Evolutionary conservation across 352 stramenopile genomes (phyloP), one percentile per base, ranked within the genome.

Genomic region (Globisporangium camurandrum): DNA sequence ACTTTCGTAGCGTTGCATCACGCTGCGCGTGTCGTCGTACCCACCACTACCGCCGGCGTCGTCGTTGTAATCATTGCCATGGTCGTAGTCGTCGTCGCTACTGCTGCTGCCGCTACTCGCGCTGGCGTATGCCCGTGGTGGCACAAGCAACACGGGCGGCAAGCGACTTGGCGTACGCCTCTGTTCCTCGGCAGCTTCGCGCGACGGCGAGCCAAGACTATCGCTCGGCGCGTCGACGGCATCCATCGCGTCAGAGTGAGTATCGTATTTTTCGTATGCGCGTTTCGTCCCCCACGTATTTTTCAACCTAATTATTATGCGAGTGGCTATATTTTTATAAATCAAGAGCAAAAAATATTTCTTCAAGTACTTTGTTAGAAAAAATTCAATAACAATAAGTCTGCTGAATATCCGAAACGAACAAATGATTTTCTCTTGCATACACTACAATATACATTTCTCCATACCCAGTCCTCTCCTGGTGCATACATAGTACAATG

Each of bases 101-200:
- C 41, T 33, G 41, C 43, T 37, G 45, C 55, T 34, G 44, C 31
- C 14, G 46, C 51, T 27, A 40, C 48, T 40, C n/a, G 28, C 49
- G 24, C 51, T 74, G 46, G 62, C 67, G 49, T 71, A 71, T 2
- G 59, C 47, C 17, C 49, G 52, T 12, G 62, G 46, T 3, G 65
- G 51, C 36, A 71, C 28, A 9, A 74, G 43, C 20, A 57, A 19
- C 51, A 57, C 51, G n/a, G n/a, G n/a, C 9, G 49, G 49, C 17
- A 40, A 41, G 0, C 37, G 36, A 11, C 17, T 54, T 19, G 31
- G 48, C 9, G 28, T 27, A 10, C 37, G 26, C 20, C n/a, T 27
- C 26, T 38, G 37, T 17, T 40, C 26, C 33, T 45, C 39, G n/a
- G n/a, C 22, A 3, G 26, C 12, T 14, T 27, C n/a, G n/a, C n/a